phyloP scores from a whole-genome alignment of 129 eudicot genomes.

The Tanacetum coccineum region DNA sequence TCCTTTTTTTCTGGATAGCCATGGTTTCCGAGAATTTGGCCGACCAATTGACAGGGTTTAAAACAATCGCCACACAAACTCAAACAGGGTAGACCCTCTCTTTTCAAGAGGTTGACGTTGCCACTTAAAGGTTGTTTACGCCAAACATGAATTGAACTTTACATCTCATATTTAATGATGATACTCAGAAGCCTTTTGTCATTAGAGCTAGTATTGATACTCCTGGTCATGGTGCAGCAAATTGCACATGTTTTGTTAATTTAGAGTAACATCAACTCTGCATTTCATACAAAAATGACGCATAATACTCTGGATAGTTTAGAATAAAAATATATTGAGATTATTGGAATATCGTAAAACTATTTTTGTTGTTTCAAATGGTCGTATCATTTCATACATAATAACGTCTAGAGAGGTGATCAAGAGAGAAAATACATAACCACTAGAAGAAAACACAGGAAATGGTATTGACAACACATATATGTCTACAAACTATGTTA shows the following conservation, averaged over 20 bases:
- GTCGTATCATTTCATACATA: not conserved
- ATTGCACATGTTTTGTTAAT: conserved; percentile 22
- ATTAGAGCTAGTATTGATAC: not conserved
- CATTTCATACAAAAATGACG: not conserved
- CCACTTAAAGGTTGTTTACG: no score
- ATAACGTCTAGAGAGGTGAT: not conserved
- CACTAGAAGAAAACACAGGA: not conserved
- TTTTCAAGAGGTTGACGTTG: no score
- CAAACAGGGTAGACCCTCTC: no score
- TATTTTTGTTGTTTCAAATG: not conserved
- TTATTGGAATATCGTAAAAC: not conserved
- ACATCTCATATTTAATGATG: no score
- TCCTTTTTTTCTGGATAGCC: no score
- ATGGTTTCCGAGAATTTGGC: no score
- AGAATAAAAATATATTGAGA: not conserved
- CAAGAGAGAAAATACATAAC: not conserved
- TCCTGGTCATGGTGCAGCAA: conserved; percentile 13
- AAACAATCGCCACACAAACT: no score
- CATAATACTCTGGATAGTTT: not conserved
- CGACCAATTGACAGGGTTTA: no score
- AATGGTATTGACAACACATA: not conserved
- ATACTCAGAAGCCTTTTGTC: no score
- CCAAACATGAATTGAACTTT: no score
- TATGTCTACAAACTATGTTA: not conserved
- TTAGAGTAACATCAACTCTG: not conserved